A percentile compares a stretch with the other conserved stretches of the same genome.
Conservation (phyloP, 2,329 filamentous ascomycete genomes). For the Aspergillus novoparasiticus region DNA sequence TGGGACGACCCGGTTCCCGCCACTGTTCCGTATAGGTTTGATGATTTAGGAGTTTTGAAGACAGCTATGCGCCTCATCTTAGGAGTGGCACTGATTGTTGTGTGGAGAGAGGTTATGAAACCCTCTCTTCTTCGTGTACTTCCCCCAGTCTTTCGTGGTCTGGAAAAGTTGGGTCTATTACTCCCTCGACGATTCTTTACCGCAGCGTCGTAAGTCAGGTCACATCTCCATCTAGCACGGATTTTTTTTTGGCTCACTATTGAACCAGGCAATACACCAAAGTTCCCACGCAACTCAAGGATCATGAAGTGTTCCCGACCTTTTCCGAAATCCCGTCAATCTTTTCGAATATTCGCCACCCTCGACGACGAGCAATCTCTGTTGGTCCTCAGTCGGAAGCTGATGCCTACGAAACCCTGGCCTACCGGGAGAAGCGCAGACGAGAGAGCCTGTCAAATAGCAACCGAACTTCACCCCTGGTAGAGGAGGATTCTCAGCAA, state of each 20-base stretch:
- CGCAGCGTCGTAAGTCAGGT: conserved; percentile 66
- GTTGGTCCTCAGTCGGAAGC: conserved; percentile 94
- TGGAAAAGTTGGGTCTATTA: conserved; percentile 77
- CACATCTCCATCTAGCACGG: neutral
- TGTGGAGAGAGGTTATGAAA: conserved; percentile 90
- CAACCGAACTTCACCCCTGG: conserved; percentile 9
- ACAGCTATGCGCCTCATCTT: conserved; percentile 70
- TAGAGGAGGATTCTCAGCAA: neutral
- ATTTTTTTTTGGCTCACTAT: neutral
- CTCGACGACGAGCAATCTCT: conserved; percentile 77
- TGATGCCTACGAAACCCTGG: conserved; percentile 92
- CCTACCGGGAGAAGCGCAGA: conserved; percentile 76
- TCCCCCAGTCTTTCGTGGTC: conserved; percentile 82
- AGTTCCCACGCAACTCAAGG: conserved; percentile 71
- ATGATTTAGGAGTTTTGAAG: conserved; percentile 66
- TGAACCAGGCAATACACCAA: conserved; percentile 70
- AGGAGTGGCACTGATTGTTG: conserved; percentile 81
- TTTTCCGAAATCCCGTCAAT: conserved; percentile 85
- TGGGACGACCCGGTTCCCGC: conserved; percentile 58
- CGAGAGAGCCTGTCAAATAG: conserved; percentile 60
- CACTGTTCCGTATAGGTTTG: conserved; percentile 66
- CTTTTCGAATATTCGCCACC: conserved; percentile 78
- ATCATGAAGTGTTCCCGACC: conserved; percentile 87
- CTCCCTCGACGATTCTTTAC: conserved; percentile 90
- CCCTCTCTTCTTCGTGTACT: conserved; percentile 74